Base-by-base conservation (phyloP, 2,329 filamentous ascomycete genomes). In the Fusarium bactridioides region DNA sequence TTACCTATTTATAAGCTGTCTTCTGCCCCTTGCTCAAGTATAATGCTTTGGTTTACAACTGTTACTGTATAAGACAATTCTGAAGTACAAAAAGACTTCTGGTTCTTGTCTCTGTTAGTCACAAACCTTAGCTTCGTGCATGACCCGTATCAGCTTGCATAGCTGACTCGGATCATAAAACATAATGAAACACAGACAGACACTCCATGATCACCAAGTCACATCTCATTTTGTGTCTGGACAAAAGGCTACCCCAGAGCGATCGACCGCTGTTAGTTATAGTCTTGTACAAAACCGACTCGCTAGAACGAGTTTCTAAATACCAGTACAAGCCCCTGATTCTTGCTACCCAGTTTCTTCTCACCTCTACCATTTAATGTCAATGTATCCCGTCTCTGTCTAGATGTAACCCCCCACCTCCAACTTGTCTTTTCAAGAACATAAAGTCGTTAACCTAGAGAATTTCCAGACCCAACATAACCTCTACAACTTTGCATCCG, bases 401-500 rank as follows among this genome's bases (percentile, higher is more conserved):
- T 69, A 70, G 74, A 61, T 75, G 57, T 18, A 18, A 16, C 21
- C 44, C 44, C 44, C 45, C 56, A 33, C 47, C 50, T 53, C 45
- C 55, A 58, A 64, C 50, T 40, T 23, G 45, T 47, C 47, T 43
- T 74, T 33, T 37, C 37, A 55, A 61, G 31, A 29, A 58, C 44
- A 66, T 41, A 29, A 64, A 60, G 45, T 43, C 44, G 25, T 57
- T 62, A 62, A 51, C 53, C 27, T 29, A 43, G 50, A 67, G 19
- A 60, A 47, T 33, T 15, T 21, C 41, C 55, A 63, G 51, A 53
- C 43, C 43, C 38, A 43, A 35, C 19, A 15, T 33, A 38, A 40
- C 40, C 7, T 37, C 72, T 40, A 95, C 64, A 98, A 86, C 84
- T 98, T 98, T 19, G 93, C 84, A 71, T 93, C 94, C 67, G 91